phyloP scores from a whole-genome alignment of 192 early-diverging fungal species.

The Podila verticillata region DNA sequence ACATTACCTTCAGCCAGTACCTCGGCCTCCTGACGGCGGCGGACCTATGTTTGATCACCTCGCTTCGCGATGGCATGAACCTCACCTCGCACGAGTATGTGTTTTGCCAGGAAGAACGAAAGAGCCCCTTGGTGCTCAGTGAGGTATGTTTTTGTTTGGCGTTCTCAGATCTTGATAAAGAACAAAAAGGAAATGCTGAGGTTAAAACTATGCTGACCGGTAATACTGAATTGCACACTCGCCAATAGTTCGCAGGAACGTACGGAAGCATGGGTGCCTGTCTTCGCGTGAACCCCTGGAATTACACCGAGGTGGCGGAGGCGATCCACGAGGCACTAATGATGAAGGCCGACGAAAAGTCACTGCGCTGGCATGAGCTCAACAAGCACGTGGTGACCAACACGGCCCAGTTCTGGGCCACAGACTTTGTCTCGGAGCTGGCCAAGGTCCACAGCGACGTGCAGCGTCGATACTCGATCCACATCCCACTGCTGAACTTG shows the following conservation, averaged over 20 bases:
- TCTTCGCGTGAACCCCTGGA: constrained; percentile 97
- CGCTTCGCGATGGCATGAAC: constrained; percentile 98
- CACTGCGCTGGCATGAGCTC: constrained; percentile 76
- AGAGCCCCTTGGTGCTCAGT: constrained; percentile 87
- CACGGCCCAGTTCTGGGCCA: constrained; percentile 76
- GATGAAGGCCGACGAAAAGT: constrained; percentile 82
- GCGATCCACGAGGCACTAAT: constrained; percentile 90
- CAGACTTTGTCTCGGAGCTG: constrained; percentile 65
- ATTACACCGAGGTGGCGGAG: constrained; percentile 85
- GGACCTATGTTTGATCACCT: constrained; percentile 89
- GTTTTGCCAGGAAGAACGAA: constrained; percentile 86
- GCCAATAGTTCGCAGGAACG: constrained; percentile 88
- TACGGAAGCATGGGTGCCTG: constrained; percentile 88
- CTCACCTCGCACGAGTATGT: constrained; percentile 94
- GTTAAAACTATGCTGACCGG: no score
- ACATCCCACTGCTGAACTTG: constrained; percentile 56
- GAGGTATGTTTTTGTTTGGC: constrained; percentile 59
- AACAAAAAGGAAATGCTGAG: no score
- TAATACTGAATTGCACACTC: no score
- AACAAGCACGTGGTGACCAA: constrained; percentile 74
- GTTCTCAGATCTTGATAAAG: no score
- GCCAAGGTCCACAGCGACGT: constrained; percentile 61
- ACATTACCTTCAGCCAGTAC: constrained; percentile 92
- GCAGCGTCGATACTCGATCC: constrained; percentile 56
- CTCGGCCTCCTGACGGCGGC: constrained; percentile 89